phyloP scores from a whole-genome alignment of 139 green algal species.

The Medakamo hakoo region DNA sequence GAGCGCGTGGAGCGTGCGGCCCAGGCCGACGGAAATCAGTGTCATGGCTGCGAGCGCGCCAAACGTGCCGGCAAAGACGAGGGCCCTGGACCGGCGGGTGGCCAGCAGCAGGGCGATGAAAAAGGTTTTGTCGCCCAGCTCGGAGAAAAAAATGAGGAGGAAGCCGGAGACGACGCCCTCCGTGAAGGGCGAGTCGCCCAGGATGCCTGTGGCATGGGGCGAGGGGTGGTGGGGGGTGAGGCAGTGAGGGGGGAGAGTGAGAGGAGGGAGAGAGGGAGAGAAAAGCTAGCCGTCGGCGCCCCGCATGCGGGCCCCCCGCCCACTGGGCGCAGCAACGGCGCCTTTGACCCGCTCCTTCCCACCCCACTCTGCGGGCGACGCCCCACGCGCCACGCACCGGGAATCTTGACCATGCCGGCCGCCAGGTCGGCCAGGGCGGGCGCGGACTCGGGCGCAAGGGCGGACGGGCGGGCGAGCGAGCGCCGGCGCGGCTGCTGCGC shows the following conservation, averaged over 20 bases:
- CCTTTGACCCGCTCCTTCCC: too few relatives aligned
- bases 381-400: too few relatives aligned
- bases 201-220: conserved; percentile 22
- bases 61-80: conserved; percentile 89
- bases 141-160: conserved; percentile 90
- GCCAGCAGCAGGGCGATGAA: conserved; percentile 91
- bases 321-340: too few relatives aligned
- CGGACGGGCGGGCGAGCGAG: too few relatives aligned
- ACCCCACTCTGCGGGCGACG: too few relatives aligned
- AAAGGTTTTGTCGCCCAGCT: conserved; percentile 98
- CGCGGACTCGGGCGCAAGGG: too few relatives aligned
- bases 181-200: conserved; percentile 42
- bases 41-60: conserved; percentile 92
- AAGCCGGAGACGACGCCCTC: conserved; percentile 76
- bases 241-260: too few relatives aligned
- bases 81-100: conserved; percentile 32
- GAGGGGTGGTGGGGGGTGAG: too few relatives aligned
- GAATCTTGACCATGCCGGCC: too few relatives aligned
- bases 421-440: too few relatives aligned
- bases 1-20: conserved; percentile 51
- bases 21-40: conserved; percentile 56
- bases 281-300: background rate
- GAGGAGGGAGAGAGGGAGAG: background rate
- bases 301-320: too few relatives aligned
- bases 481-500: too few relatives aligned